These are phyloP conservation scores for Aureobasidium vineae DNA, from an alignment of 2,329 filamentous ascomycete species.

Conservation along the genomic window DNA sequence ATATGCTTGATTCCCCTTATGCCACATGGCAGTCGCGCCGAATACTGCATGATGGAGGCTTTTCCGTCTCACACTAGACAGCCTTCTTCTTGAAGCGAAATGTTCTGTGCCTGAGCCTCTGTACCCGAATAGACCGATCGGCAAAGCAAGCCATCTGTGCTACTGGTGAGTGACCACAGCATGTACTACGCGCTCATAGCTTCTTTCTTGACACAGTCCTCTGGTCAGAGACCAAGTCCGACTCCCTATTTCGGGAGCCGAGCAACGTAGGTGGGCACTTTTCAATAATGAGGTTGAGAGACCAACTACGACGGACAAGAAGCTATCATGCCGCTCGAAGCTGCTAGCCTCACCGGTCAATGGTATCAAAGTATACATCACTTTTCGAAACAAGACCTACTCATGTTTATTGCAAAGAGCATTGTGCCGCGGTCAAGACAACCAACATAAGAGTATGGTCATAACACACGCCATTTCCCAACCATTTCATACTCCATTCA, in stretches of 20 bases:
- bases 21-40: slow-evolving; percentile 15
- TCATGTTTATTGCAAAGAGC: background rate
- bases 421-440: background rate
- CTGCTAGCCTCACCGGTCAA: slow-evolving; percentile 8
- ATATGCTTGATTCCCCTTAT: background rate
- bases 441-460: background rate
- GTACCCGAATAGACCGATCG: background rate
- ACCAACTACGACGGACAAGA: slow-evolving; percentile 1
- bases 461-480: background rate
- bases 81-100: slow-evolving; percentile 12
- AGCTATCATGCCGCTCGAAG: background rate
- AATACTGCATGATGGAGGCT: background rate
- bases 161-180: background rate
- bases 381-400: background rate
- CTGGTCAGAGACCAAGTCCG: background rate
- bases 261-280: background rate
- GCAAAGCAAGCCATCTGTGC: slow-evolving; percentile 6
- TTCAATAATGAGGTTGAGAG: background rate
- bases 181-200: background rate
- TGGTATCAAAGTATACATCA: slow-evolving; percentile 3
- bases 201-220: background rate
- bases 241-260: background rate
- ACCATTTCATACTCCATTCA: background rate
- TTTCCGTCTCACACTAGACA: background rate
- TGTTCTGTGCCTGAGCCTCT: slow-evolving; percentile 2